A percentile compares a stretch with the other conserved stretches of the same genome.
Evolutionary conservation across 78 protist genomes (phyloP).

Genomic region (Anaeramoeba ignava): DNA sequence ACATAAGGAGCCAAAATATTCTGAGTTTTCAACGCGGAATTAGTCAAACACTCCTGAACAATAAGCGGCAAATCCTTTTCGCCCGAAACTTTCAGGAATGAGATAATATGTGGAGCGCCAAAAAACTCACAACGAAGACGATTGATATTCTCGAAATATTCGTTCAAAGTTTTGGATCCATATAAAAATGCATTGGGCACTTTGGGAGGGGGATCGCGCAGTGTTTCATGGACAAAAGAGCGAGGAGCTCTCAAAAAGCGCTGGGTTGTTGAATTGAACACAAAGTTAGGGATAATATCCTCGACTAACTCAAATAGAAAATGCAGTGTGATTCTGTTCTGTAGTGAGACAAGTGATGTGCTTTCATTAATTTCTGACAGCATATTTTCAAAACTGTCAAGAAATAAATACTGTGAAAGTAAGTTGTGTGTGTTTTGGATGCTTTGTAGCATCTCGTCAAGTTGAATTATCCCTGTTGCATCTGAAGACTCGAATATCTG

Average conservation of each 20-base stretch:
- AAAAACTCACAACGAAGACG: conserved; percentile 20
- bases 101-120: background rate
- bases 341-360: conserved; percentile 41
- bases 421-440: conserved; percentile 41
- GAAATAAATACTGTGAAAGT: conserved; percentile 24
- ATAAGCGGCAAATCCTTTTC: background rate
- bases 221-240: conserved; percentile 25
- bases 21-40: background rate
- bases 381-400: conserved; percentile 50
- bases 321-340: conserved; percentile 53
- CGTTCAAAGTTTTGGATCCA: conserved; percentile 49
- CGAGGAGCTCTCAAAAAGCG: conserved; percentile 49
- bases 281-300: conserved; percentile 53
- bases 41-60: background rate
- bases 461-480: conserved; percentile 43
- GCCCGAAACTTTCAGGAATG: conserved; percentile 19
- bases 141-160: conserved; percentile 21
- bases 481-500: conserved; percentile 42
- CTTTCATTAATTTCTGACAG: conserved; percentile 50
- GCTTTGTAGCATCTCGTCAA: conserved; percentile 31
- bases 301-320: conserved; percentile 43
- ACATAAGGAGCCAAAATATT: conserved; percentile 63
- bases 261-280: conserved; percentile 33
- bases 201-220: conserved; percentile 32
- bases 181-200: conserved; percentile 22